Conservation (phyloP, 805 yeast species). For the Yamadazyma olivae region DNA sequence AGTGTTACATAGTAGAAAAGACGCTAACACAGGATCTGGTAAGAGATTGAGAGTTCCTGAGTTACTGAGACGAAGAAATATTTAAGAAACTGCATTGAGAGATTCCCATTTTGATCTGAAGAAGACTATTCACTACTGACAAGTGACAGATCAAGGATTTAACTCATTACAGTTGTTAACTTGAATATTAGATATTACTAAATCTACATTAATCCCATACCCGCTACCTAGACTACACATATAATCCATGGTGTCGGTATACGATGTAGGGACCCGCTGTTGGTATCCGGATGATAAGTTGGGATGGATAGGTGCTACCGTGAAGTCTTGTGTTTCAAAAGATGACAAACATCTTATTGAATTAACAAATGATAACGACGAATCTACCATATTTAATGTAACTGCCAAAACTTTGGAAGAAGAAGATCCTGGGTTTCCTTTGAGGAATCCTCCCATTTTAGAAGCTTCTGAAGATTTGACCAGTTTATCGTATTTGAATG, state of each 20-base stretch:
- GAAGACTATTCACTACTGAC: too few relatives aligned
- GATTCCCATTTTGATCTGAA: too few relatives aligned
- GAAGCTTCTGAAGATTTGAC: constrained; percentile 96
- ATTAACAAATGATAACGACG: constrained; percentile 52
- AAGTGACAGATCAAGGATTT: too few relatives aligned
- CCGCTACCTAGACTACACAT: too few relatives aligned
- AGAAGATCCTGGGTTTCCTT: constrained; percentile 55
- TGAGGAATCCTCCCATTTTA: constrained; percentile 86
- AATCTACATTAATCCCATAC: too few relatives aligned
- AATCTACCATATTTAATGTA: constrained; percentile 38
- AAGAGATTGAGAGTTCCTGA: too few relatives aligned
- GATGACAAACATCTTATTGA: constrained; percentile 48
- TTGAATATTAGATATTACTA: too few relatives aligned
- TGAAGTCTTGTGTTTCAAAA: constrained; percentile 37
- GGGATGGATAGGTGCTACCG: constrained; percentile 76
- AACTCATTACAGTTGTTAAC: too few relatives aligned
- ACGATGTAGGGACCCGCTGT: constrained; percentile 55
- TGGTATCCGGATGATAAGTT: constrained; percentile 74
- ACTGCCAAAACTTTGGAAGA: constrained; percentile 49
- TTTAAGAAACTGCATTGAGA: too few relatives aligned
- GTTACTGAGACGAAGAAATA: too few relatives aligned
- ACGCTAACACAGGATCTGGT: too few relatives aligned
- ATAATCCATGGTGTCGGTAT: constrained; percentile 14
- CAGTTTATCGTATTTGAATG: constrained; percentile 85
- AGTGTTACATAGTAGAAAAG: too few relatives aligned